Base-by-base conservation (phyloP, 345 rosid genomes). In the Citrus hindsii region DNA sequence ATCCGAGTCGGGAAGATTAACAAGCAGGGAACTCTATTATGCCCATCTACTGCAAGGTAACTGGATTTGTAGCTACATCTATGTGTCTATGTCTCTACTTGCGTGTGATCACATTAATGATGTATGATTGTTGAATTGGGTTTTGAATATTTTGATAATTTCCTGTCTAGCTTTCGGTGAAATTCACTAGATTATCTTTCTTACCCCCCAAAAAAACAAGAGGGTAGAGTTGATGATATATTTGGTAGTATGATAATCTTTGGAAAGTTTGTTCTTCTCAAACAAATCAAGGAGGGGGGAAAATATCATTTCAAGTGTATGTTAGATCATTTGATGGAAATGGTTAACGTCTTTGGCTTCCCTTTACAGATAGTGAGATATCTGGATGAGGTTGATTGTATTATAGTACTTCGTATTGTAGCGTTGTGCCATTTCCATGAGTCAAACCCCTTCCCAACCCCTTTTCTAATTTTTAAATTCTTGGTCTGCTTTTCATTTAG, bases 1-100 rank as follows among this genome's bases (percentile, higher is more conserved):
- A 69, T 88, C 81, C 95, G 99, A 55, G 98, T 90, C 7, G 99
- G 99, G 80, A 94, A 86, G 90, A 87, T 93, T 58, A 83, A 83
- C 79, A 92, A 88, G 88, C 95, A 83, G 77, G 99, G 93, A 68
- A 85, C 83, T 61, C 76, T 81, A 25, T 81, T 97, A 68, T 88
- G 87, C 38, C 99, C 99, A 28, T 79, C 94, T 67, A 21, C 91
- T 7, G n/a, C 74, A 69, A 96, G 99, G 99, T 96, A 89, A 80
- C 81, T 84, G 79, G 42, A 51, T 71, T 82, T 63, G 3, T 22
- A 9, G 7, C 38, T 24, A 18, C 69, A 61, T 53, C 51, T 46
- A 46, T 21, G 25, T 12, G 18, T 10, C 51, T 46, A 62, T 32
- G 55, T 74, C 21, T 48, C n/a, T 22, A 40, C n/a, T 27, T 38